Conservation (phyloP, 2,329 filamentous ascomycete genomes). For the Coccinonectria pachysandricola region DNA sequence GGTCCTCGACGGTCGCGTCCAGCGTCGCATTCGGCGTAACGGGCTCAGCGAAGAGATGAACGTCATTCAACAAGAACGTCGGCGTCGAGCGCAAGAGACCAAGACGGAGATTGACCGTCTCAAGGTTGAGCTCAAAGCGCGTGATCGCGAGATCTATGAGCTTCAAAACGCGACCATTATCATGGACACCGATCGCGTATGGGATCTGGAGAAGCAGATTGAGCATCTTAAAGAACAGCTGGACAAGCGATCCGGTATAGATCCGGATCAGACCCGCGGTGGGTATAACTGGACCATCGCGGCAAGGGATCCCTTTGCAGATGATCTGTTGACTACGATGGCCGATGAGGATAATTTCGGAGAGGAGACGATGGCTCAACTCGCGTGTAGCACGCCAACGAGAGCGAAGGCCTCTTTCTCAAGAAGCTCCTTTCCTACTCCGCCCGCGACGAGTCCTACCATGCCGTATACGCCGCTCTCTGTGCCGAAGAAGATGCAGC, state of each 20-base stretch:
- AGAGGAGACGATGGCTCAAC: slow-evolving; percentile 39
- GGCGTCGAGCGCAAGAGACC: slow-evolving; percentile 26
- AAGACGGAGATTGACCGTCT: slow-evolving; percentile 40
- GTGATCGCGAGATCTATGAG: slow-evolving; percentile 43
- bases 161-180: slow-evolving; percentile 40
- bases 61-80: slow-evolving; percentile 37
- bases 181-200: slow-evolving; percentile 36
- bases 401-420: slow-evolving; percentile 35
- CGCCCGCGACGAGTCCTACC: slow-evolving; percentile 43
- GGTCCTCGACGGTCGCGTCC: slow-evolving; percentile 45
- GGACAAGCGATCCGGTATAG: slow-evolving; percentile 10
- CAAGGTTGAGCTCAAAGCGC: slow-evolving; percentile 35
- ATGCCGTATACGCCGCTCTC: slow-evolving; percentile 28
- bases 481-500: slow-evolving; percentile 9
- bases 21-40: slow-evolving; percentile 45
- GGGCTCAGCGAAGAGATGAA: slow-evolving; percentile 50
- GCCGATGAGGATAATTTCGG: slow-evolving; percentile 34
- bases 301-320: slow-evolving; percentile 35
- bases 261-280: slow-evolving; percentile 16
- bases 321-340: slow-evolving; percentile 32
- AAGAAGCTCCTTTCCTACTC: too few species aligned
- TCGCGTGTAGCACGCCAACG: slow-evolving; percentile 42
- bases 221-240: slow-evolving; percentile 26
- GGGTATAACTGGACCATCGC: slow-evolving; percentile 41
- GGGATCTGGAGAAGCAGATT: slow-evolving; percentile 31